These are phyloP conservation scores for Mimosa pudica DNA, from an alignment of 306 rosid species.

Conservation along the genomic window DNA sequence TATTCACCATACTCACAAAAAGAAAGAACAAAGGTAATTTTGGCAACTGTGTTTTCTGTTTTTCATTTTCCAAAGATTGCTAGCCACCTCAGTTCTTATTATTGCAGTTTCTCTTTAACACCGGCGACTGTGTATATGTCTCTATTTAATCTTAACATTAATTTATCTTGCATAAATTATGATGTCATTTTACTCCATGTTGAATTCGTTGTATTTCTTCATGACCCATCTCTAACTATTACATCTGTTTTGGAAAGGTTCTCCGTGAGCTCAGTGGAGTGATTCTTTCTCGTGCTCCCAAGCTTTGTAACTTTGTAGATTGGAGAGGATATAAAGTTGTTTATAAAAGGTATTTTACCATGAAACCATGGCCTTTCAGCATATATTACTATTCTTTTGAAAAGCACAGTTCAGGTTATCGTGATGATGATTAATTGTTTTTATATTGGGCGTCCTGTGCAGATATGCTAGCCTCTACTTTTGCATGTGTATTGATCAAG, in stretches of 20 bases:
- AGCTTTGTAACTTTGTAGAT: conserved; percentile 92
- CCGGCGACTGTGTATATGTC: not conserved
- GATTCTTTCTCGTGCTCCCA: conserved; percentile 84
- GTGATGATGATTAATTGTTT: not conserved
- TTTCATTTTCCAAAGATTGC: not conserved
- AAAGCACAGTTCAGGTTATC: conserved; percentile 9
- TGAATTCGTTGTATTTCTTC: conserved; percentile 9
- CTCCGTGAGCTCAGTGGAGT: conserved; percentile 89
- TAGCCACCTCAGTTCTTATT: not conserved
- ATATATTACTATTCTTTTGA: conserved; percentile 7
- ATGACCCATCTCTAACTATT: conserved; percentile 3
- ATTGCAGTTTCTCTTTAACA: not conserved
- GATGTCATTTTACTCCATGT: conserved; percentile 14
- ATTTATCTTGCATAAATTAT: not conserved
- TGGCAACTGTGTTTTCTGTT: not conserved
- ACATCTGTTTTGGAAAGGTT: conserved; percentile 41
- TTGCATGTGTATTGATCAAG: conserved; percentile 89
- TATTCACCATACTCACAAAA: conserved; percentile 91
- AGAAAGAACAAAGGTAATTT: conserved; percentile 78
- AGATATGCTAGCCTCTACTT: conserved; percentile 97
- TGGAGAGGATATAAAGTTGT: conserved; percentile 95
- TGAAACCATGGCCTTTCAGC: conserved; percentile 4
- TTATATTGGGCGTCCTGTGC: conserved; percentile 36
- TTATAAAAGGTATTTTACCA: conserved; percentile 68
- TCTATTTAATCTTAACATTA: not conserved